Evolutionary conservation across 2,329 filamentous ascomycete genomes (phyloP), one percentile per base, ranked within the genome.

Genomic region (Botrytis pseudocinerea): DNA sequence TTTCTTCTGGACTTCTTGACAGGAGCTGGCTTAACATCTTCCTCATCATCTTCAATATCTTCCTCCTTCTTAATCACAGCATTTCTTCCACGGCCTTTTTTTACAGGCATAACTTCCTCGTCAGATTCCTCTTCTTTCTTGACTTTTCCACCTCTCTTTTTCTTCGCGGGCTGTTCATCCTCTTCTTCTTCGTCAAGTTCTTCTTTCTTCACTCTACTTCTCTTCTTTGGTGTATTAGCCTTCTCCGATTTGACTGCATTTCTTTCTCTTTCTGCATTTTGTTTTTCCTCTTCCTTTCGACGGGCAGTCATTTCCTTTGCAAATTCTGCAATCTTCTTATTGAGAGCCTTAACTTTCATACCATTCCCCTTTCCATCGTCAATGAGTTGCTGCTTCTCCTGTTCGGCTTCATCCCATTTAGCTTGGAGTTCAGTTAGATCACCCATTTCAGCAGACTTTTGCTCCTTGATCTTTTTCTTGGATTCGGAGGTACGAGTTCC

Each of bases 341-440:
- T 77, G 61, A 81, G 79, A 12, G 76, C 75, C 73, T 82, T 70
- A 22, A 70, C 62, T 73, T 81, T 81, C 25, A 75, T 69, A 25
- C 40, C 51, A 16, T 76, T n/a, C 12, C 65, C 73, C 10, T 74
- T 42, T 8, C 76, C 46, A 35, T 75, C 40, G 28, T 51, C 60
- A 28, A 57, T 40, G 12, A 72, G 59, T 42, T 20, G 20, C 4
- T 72, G 48, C 28, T n/a, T 44, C 40, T 72, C 70, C 8, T 38
- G 12, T 59, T 68, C 40, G 10, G 70, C 70, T 60, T 68, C 62
- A 40, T 73, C 75, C 48, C 75, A n/a, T 18, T 74, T 59, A 7
- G 75, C 73, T 42, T 76, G 73, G 10, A 75, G 35, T 57, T 78
- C 76, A 6, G 65, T 66, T 25, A 75, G 69, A 32, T 75, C 73